Base-by-base conservation (phyloP, 352 stramenopile genomes). In the Phytopythium aichiense region DNA sequence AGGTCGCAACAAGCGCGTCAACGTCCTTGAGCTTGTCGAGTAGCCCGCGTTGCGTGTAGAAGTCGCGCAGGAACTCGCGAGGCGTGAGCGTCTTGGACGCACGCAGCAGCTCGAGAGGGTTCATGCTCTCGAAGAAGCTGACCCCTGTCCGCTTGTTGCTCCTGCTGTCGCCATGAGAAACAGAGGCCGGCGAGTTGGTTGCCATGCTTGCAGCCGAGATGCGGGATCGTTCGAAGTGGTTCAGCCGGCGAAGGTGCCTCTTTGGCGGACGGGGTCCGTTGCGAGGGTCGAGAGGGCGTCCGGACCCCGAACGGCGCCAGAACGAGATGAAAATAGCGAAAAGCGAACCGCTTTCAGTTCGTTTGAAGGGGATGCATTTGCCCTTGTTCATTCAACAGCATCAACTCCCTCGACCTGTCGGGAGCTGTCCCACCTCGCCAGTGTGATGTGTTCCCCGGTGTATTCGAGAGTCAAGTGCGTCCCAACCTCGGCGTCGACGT, bases 21-120 rank as follows among this genome's bases (percentile, higher is more conserved):
- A 92, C 77, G 43, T 92, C 83, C 56, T 79, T 74, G 42, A 92
- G 70, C 55, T 92, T 92, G 58, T 92, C 75, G 22, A 72, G 64
- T 1, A 87, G 73, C 1, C 79, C 76, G 38, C 72, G 75, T 30
- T 77, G 72, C 13, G 80, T 88, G 72, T 92, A 92, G 22, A 92
- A 92, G 28, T 92, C 78, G 3, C 79, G 74, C 5, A 92, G 67
- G 55, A 92, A 92, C 54, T 90, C 83, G 28, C 63, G 65, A 13
- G 69, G 72, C 0, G 82, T 88, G 53, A 88, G 68, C 33, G 66
- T 65, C n/a, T 77, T 57, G 9, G 79, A 72, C 3, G 88, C 73
- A n/a, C 79, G 69, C 42, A 90, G 75, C 57, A 90, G 58, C 12
- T 58, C 67, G 18, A 88, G 67, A 1, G 81, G 78, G 37, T 90